Percentiles rank a stretch among this genome's conserved stretches.
phyloP scores from a whole-genome alignment of 2,329 filamentous ascomycete genomes.

The Fusarium guadeloupense region DNA sequence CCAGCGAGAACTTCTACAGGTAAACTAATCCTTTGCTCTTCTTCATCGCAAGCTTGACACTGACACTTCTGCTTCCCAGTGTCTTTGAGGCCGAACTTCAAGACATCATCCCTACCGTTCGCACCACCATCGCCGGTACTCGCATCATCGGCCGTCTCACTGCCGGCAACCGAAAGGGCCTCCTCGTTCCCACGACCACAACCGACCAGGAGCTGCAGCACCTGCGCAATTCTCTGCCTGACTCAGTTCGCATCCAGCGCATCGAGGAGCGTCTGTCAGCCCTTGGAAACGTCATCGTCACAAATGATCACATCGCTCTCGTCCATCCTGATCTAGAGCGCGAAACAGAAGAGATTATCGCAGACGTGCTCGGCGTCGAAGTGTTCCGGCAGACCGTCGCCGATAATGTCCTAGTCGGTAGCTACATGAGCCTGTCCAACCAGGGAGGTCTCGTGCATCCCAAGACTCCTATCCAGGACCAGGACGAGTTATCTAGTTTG shows the following conservation, averaged over 20 bases:
- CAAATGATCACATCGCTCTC: slow-evolving; percentile 96
- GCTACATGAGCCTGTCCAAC: slow-evolving; percentile 96
- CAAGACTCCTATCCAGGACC: slow-evolving; percentile 96
- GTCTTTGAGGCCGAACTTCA: slow-evolving; percentile 98
- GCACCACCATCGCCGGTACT: slow-evolving; percentile 95
- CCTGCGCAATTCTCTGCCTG: slow-evolving; percentile 92
- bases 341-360: slow-evolving; percentile 98
- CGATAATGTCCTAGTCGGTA: slow-evolving; percentile 95
- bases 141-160: slow-evolving; percentile 96
- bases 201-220: slow-evolving; percentile 99
- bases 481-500: slow-evolving; percentile 93
- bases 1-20: slow-evolving; percentile 99
- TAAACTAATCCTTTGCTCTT: slow-evolving; percentile 46
- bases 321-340: slow-evolving; percentile 96
- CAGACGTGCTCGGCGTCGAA: slow-evolving; percentile 89
- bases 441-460: slow-evolving; percentile 96
- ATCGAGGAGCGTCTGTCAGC: slow-evolving; percentile 97
- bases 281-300: slow-evolving; percentile 95
- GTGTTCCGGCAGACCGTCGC: slow-evolving; percentile 95
- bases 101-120: slow-evolving; percentile 96
- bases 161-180: slow-evolving; percentile 94
- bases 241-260: slow-evolving; percentile 91
- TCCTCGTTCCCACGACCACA: slow-evolving; percentile 93
- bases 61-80: slow-evolving; percentile 54
- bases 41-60: background rate